Evolutionary conservation across 2,329 filamentous ascomycete species (phyloP).

Genomic region (Trichoderma guizhouense): DNA sequence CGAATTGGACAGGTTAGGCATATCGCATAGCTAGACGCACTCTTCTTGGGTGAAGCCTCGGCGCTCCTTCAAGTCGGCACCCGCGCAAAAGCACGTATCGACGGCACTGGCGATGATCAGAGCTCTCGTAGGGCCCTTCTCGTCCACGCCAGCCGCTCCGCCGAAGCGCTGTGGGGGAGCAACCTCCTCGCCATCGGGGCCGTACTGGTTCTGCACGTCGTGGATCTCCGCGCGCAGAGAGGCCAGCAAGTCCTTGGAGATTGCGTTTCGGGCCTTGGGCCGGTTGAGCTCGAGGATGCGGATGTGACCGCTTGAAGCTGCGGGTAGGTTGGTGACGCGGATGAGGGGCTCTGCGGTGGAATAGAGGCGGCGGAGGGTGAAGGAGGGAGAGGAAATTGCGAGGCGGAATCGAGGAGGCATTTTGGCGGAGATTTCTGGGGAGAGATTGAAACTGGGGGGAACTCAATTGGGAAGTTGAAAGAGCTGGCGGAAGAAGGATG

Average conservation of each 20-base stretch:
- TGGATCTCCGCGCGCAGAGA: slow-evolving; percentile 71
- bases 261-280: slow-evolving; percentile 81
- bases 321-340: slow-evolving; percentile 71
- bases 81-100: slow-evolving; percentile 88
- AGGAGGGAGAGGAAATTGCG: slow-evolving; percentile 21
- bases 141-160: slow-evolving; percentile 41
- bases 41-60: slow-evolving; percentile 72
- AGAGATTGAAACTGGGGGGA: neutral
- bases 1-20: neutral
- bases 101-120: slow-evolving; percentile 80
- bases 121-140: slow-evolving; percentile 65
- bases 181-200: slow-evolving; percentile 51
- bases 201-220: slow-evolving; percentile 63
- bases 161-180: slow-evolving; percentile 41
- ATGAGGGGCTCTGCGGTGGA: slow-evolving; percentile 55
- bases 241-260: slow-evolving; percentile 73
- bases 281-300: slow-evolving; percentile 85
- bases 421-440: slow-evolving; percentile 11
- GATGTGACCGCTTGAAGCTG: slow-evolving; percentile 65
- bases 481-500: neutral
- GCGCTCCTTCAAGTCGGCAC: slow-evolving; percentile 90
- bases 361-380: slow-evolving; percentile 33
- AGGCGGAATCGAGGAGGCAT: slow-evolving; percentile 35
- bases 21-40: slow-evolving; percentile 46
- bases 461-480: neutral